phyloP scores from a whole-genome alignment of 768 basidiomycete genomes.

The Mycena venus region DNA sequence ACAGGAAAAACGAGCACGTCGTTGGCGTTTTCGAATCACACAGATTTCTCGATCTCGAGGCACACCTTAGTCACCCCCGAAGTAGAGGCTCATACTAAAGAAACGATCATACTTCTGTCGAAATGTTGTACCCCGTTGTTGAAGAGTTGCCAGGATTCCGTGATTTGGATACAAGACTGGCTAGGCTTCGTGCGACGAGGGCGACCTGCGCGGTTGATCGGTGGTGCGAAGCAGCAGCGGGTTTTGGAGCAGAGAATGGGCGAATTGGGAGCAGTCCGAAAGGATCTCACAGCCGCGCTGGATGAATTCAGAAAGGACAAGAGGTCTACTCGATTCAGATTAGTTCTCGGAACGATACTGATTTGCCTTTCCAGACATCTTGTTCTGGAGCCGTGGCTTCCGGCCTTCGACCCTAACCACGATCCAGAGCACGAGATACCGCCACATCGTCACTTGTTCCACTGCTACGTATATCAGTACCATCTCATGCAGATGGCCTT shows the following conservation, averaged over 20 bases:
- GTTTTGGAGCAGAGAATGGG: slow-evolving; percentile 50
- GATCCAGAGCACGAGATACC: slow-evolving; percentile 57
- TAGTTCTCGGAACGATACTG: not conserved
- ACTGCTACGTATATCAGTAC: slow-evolving; percentile 82
- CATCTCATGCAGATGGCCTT: slow-evolving; percentile 57
- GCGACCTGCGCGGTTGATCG: slow-evolving; percentile 53
- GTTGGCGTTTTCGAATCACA: slow-evolving; percentile 85
- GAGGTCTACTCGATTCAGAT: slow-evolving; percentile 56
- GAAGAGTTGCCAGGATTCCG: slow-evolving; percentile 52
- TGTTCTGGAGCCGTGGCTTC: slow-evolving; percentile 74
- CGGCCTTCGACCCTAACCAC: slow-evolving; percentile 56
- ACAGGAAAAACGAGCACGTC: slow-evolving; percentile 58
- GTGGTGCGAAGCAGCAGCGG: slow-evolving; percentile 43
- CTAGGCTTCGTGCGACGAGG: slow-evolving; percentile 54
- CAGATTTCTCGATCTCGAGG: slow-evolving; percentile 77
- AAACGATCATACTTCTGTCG: slow-evolving; percentile 59
- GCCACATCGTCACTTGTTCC: slow-evolving; percentile 78
- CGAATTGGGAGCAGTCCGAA: slow-evolving; percentile 52
- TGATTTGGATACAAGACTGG: slow-evolving; percentile 65
- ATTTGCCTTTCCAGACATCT: slow-evolving; percentile 48
- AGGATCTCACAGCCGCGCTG: slow-evolving; percentile 51
- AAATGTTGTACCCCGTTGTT: slow-evolving; percentile 70
- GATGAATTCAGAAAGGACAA: slow-evolving; percentile 62
- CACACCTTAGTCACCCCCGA: slow-evolving; percentile 65
- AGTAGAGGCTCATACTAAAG: slow-evolving; percentile 55